phyloP scores from a whole-genome alignment of 108 stramenopile genomes.

The Pseudonitzschia delicatissima region DNA sequence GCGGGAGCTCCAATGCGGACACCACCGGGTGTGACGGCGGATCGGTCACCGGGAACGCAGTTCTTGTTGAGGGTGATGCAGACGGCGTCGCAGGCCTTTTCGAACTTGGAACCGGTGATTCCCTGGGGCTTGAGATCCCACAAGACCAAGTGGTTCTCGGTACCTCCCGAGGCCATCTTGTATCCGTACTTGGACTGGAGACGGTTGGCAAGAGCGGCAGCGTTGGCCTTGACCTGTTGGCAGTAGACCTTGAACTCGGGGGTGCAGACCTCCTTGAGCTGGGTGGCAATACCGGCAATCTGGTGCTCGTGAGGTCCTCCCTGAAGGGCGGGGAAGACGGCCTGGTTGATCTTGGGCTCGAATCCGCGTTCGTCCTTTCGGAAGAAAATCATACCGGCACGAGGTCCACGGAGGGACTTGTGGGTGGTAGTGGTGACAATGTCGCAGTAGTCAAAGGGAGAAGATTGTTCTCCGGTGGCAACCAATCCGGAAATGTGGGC shows the following conservation, averaged over 20 bases:
- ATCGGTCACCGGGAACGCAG: slow-evolving; percentile 96
- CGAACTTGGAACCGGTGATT: slow-evolving; percentile 97
- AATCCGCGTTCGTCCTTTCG: slow-evolving; percentile 97
- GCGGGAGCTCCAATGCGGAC: slow-evolving; percentile 97
- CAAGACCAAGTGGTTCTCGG: slow-evolving; percentile 98
- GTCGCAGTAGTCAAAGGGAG: slow-evolving; percentile 96
- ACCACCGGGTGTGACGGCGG: slow-evolving; percentile 98
- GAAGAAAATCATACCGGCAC: slow-evolving; percentile 99
- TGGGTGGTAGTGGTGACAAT: slow-evolving; percentile 99
- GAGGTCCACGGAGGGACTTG: slow-evolving; percentile 99
- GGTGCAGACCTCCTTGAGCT: slow-evolving; percentile 95
- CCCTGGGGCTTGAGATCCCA: slow-evolving; percentile 97
- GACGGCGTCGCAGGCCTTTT: slow-evolving; percentile 97
- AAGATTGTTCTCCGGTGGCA: slow-evolving; percentile 87
- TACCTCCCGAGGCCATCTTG: slow-evolving; percentile 95
- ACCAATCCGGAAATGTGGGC: slow-evolving; percentile 98
- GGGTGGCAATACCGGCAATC: slow-evolving; percentile 98
- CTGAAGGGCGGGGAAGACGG: slow-evolving; percentile 99
- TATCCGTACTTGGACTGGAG: slow-evolving; percentile 85
- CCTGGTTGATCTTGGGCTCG: slow-evolving; percentile 92
- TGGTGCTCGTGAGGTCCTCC: slow-evolving; percentile 99
- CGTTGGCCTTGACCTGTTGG: slow-evolving; percentile 93
- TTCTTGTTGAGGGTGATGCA: slow-evolving; percentile 99
- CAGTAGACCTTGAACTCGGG: slow-evolving; percentile 96
- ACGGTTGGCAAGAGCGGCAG: slow-evolving; percentile 83